Percentiles rank a stretch among this genome's conserved stretches.
phyloP scores from a whole-genome alignment of 2,329 filamentous ascomycete species.

The Fusarium redolens region DNA sequence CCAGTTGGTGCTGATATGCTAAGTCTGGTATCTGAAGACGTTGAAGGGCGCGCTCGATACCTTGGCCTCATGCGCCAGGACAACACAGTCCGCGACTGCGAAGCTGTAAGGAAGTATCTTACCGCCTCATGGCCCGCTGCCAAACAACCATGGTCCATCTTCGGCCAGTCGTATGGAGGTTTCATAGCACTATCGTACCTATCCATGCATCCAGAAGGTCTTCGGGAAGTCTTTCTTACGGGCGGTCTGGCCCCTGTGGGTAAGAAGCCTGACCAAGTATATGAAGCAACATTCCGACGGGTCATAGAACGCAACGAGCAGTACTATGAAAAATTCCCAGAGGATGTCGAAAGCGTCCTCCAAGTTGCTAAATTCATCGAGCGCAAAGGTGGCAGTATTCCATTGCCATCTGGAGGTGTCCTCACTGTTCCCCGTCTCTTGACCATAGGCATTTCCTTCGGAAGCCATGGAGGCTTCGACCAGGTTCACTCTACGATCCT shows the following conservation, averaged over 20 bases:
- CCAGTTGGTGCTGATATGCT: constrained; percentile 82
- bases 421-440: constrained; percentile 81
- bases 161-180: constrained; percentile 93
- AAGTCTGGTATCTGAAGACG: constrained; percentile 65
- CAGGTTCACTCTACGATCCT: constrained; percentile 79
- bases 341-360: constrained; percentile 77
- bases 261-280: constrained; percentile 78
- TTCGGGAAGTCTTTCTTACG: constrained; percentile 85
- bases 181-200: constrained; percentile 89
- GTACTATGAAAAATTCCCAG: constrained; percentile 88
- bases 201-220: constrained; percentile 79
- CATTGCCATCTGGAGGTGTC: constrained; percentile 76
- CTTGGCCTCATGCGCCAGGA: constrained; percentile 89
- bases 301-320: constrained; percentile 77
- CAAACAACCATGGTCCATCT: constrained; percentile 83
- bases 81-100: constrained; percentile 88
- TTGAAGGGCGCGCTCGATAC: constrained; percentile 79
- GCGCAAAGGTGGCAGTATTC: constrained; percentile 64
- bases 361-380: constrained; percentile 74
- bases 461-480: constrained; percentile 82
- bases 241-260: constrained; percentile 86
- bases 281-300: constrained; percentile 76
- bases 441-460: constrained; percentile 82
- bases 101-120: constrained; percentile 82
- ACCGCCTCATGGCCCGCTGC: constrained; percentile 75